These are phyloP conservation scores for Trichophyton schoenleinii DNA, from an alignment of 2,329 filamentous ascomycete species.

Conservation along the genomic window DNA sequence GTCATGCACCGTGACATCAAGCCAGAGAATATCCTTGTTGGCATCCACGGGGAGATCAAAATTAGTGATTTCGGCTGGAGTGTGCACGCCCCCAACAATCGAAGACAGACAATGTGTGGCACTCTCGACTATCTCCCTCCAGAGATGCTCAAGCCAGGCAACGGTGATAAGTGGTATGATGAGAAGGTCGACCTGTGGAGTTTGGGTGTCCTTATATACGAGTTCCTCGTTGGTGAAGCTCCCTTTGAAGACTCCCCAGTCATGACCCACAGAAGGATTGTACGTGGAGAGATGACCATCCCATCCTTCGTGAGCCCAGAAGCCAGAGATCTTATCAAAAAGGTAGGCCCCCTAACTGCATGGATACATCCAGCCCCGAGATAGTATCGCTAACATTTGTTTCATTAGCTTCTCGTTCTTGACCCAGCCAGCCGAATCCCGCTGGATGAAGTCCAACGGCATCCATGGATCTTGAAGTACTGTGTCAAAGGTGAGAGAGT, in stretches of 20 bases:
- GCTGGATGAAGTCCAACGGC: constrained; percentile 73
- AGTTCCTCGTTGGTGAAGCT: constrained; percentile 90
- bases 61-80: constrained; percentile 98
- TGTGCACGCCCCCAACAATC: constrained; percentile 90
- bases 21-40: constrained; percentile 91
- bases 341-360: constrained; percentile 37
- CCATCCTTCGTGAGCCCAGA: constrained; percentile 83
- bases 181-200: constrained; percentile 97
- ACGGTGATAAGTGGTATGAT: constrained; percentile 74
- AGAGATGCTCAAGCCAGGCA: constrained; percentile 83
- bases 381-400: constrained; percentile 15
- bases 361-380: too few relatives aligned
- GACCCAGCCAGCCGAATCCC: constrained; percentile 89
- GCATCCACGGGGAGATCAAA: constrained; percentile 95
- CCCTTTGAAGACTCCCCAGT: constrained; percentile 92
- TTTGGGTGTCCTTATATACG: constrained; percentile 85
- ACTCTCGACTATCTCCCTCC: constrained; percentile 95
- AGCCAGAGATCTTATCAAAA: constrained; percentile 84
- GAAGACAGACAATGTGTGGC: constrained; percentile 89
- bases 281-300: constrained; percentile 79
- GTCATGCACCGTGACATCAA: constrained; percentile 98
- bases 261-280: constrained; percentile 87
- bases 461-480: constrained; percentile 96
- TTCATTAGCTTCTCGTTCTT: constrained; percentile 61
- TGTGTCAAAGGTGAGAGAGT: constrained; percentile 49